These are phyloP conservation scores for Evansstolkia leycettana DNA, from an alignment of 495 filamentous ascomycete genomes.

Conservation along the genomic window DNA sequence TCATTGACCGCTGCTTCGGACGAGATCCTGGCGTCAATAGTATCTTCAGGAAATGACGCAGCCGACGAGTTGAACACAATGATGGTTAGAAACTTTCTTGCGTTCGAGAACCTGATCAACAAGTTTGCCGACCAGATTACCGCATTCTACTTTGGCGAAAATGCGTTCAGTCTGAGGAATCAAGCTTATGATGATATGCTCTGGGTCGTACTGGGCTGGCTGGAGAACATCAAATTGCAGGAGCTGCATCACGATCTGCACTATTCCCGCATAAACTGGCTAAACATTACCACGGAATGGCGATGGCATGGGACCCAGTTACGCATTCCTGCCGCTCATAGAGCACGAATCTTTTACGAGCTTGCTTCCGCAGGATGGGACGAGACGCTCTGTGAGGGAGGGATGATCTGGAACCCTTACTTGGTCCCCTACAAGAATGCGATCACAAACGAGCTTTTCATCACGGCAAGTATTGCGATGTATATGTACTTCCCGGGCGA, in stretches of 20 bases:
- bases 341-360: constrained; percentile 83
- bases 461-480: constrained; percentile 77
- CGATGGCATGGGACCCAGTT: constrained; percentile 69
- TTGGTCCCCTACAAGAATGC: constrained; percentile 89
- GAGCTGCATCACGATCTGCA: constrained; percentile 55
- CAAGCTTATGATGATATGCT: constrained; percentile 95
- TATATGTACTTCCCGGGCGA: constrained; percentile 86
- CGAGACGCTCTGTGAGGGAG: constrained; percentile 66
- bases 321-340: constrained; percentile 68
- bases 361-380: constrained; percentile 74
- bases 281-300: constrained; percentile 5
- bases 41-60: constrained; percentile 15
- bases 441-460: constrained; percentile 88
- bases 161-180: constrained; percentile 58
- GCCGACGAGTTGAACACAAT: constrained; percentile 1
- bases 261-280: constrained; percentile 10
- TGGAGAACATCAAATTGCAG: constrained; percentile 71
- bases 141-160: constrained; percentile 78
- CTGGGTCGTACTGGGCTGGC: constrained; percentile 91
- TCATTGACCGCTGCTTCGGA: constrained; percentile 41
- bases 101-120: constrained; percentile 62
- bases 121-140: constrained; percentile 67
- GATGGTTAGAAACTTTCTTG: constrained; percentile 23
- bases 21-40: constrained; percentile 7
- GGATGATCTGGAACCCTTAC: constrained; percentile 86